Evolutionary conservation across 179 eudicot species (phyloP).

Genomic region (Carnegiea gigantea): DNA sequence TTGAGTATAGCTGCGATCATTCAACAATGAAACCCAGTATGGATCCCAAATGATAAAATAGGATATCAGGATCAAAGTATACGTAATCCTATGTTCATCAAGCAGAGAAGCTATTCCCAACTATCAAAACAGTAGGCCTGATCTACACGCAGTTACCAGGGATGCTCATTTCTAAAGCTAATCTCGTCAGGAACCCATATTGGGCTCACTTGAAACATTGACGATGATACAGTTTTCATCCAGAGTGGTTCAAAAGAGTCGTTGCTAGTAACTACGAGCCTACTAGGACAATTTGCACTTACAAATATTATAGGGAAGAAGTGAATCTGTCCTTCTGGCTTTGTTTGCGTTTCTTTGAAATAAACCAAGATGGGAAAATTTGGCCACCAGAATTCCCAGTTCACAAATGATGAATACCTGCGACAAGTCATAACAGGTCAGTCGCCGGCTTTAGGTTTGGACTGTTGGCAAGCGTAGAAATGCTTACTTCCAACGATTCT

Average conservation of each 20-base stretch:
- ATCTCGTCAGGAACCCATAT: too few relatives aligned
- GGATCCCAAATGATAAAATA: not conserved
- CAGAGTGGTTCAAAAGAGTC: too few relatives aligned
- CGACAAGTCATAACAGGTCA: not conserved
- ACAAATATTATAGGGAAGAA: slow-evolving; percentile 96
- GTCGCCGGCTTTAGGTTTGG: not conserved
- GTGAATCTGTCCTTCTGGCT: slow-evolving; percentile 95
- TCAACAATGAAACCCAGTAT: not conserved
- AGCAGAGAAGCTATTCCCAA: too few relatives aligned
- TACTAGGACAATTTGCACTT: slow-evolving; percentile 32
- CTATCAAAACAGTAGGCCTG: too few relatives aligned
- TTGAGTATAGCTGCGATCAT: not conserved
- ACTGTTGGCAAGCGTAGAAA: not conserved
- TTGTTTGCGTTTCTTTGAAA: slow-evolving; percentile 93
- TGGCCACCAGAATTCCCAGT: slow-evolving; percentile 99
- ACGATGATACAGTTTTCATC: too few relatives aligned
- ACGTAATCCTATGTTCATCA: too few relatives aligned
- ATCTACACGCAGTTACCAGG: too few relatives aligned
- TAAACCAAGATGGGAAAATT: slow-evolving; percentile 89
- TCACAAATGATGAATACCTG: slow-evolving; percentile 89
- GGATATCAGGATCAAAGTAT: too few relatives aligned
- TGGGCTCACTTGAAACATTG: too few relatives aligned
- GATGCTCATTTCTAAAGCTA: too few relatives aligned
- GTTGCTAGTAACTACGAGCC: too few relatives aligned
- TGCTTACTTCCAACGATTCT: slow-evolving; percentile 98